phyloP scores from a whole-genome alignment of 768 basidiomycete species.

The Boletus sp. region DNA sequence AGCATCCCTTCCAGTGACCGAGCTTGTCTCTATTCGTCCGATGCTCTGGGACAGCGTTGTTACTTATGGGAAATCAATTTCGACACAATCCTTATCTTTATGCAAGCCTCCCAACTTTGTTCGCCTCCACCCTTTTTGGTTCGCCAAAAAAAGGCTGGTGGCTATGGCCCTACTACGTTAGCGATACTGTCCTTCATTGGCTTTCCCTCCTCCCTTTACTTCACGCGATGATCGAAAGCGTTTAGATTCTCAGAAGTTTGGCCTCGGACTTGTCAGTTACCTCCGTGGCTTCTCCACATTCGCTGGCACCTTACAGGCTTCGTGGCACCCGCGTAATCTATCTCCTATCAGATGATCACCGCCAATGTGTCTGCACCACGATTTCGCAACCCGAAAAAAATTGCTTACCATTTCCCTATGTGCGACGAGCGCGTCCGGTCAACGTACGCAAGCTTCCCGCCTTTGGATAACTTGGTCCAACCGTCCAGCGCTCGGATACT shows the following conservation, averaged over 20 bases:
- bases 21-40: neutral
- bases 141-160: conserved; percentile 17
- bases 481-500: conserved; percentile 13
- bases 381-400: conserved; percentile 10
- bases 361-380: conserved; percentile 12
- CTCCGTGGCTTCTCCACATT: conserved; percentile 32
- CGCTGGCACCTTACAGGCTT: conserved; percentile 23
- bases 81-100: conserved; percentile 19
- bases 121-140: conserved; percentile 16
- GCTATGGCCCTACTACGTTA: conserved; percentile 16
- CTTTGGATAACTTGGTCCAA: conserved; percentile 21
- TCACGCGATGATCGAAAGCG: conserved; percentile 26
- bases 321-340: conserved; percentile 26
- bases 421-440: conserved; percentile 11
- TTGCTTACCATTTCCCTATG: conserved; percentile 14
- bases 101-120: conserved; percentile 10
- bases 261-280: conserved; percentile 34
- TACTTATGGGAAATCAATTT: conserved; percentile 14
- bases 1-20: conserved; percentile 1
- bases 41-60: conserved; percentile 5
- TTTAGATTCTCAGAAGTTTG: conserved; percentile 29
- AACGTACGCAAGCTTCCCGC: conserved; percentile 19
- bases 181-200: conserved; percentile 5
- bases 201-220: conserved; percentile 11
- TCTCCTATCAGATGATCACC: conserved; percentile 23